phyloP scores from a whole-genome alignment of 495 filamentous ascomycete species.

The Penicillium paxilli region DNA sequence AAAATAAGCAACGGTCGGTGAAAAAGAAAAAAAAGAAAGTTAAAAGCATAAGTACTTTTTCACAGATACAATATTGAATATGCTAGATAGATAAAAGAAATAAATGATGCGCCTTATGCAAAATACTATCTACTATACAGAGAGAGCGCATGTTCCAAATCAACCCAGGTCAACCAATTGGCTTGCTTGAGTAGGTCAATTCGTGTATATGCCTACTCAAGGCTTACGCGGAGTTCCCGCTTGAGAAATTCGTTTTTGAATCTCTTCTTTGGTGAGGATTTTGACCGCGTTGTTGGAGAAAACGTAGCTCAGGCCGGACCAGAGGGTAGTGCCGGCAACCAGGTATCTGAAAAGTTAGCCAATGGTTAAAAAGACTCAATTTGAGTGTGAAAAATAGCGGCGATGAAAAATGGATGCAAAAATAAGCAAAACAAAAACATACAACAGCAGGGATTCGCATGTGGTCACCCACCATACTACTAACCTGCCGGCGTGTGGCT shows the following conservation, averaged over 20 bases:
- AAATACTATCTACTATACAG: not conserved
- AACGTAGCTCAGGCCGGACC: conserved; percentile 82
- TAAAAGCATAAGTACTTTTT: too few relatives aligned
- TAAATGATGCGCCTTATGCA: not conserved
- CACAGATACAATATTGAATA: not conserved
- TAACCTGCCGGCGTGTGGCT: conserved; percentile 51
- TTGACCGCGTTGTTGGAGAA: conserved; percentile 80
- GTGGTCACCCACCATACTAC: conserved; percentile 53
- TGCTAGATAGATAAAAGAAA: not conserved
- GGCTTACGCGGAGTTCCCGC: conserved; percentile 31
- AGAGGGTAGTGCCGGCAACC: conserved; percentile 77
- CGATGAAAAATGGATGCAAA: conserved; percentile 13
- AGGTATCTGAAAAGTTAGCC: conserved; percentile 49
- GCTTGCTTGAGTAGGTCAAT: too few relatives aligned
- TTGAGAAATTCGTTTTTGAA: conserved; percentile 39
- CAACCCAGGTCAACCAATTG: not conserved
- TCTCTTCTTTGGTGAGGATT: conserved; percentile 60
- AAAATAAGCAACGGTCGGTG: too few relatives aligned
- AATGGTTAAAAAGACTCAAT: not conserved
- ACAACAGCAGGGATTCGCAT: conserved; percentile 50
- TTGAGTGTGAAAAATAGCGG: not conserved
- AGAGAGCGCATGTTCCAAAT: not conserved
- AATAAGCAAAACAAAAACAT: conserved; percentile 24
- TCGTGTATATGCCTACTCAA: not conserved
- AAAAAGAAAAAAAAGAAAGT: too few relatives aligned